These are phyloP conservation scores for Botrytis pseudocinerea DNA, from an alignment of 2,329 filamentous ascomycete genomes.

Conservation along the genomic window DNA sequence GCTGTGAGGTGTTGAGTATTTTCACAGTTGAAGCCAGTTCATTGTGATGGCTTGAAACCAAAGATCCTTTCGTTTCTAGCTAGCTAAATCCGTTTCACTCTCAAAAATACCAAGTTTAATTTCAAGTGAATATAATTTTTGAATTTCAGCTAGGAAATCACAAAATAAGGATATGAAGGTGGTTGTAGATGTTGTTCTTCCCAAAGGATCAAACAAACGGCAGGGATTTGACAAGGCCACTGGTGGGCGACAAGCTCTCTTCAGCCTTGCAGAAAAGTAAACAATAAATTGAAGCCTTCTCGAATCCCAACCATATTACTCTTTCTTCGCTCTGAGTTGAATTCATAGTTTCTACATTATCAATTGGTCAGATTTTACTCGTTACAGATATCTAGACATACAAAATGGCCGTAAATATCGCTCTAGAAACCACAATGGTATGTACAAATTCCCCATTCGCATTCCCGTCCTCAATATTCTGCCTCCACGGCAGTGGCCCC, in stretches of 20 bases:
- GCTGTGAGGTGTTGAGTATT: not conserved
- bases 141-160: not conserved
- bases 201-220: not conserved
- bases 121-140: not conserved
- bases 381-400: not conserved
- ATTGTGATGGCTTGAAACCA: not conserved
- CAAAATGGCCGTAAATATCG: conserved; percentile 73
- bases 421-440: conserved; percentile 86
- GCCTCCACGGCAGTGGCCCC: not conserved
- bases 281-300: conserved; percentile 16
- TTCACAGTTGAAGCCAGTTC: conserved; percentile 5
- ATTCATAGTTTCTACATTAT: not conserved
- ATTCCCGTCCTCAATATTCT: no score
- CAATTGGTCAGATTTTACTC: not conserved
- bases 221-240: conserved; percentile 6
- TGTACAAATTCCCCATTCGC: no score
- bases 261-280: conserved; percentile 22
- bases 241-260: conserved; percentile 8
- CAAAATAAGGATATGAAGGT: not conserved
- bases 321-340: not conserved
- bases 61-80: not conserved
- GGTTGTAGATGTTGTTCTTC: conserved; percentile 9
- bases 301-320: not conserved
- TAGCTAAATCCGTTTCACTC: no score
- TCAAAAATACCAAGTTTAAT: not conserved